Percentiles rank a stretch among this genome's conserved stretches.
phyloP scores from a whole-genome alignment of 2,329 filamentous ascomycete genomes.

The Coleophoma crateriformis region DNA sequence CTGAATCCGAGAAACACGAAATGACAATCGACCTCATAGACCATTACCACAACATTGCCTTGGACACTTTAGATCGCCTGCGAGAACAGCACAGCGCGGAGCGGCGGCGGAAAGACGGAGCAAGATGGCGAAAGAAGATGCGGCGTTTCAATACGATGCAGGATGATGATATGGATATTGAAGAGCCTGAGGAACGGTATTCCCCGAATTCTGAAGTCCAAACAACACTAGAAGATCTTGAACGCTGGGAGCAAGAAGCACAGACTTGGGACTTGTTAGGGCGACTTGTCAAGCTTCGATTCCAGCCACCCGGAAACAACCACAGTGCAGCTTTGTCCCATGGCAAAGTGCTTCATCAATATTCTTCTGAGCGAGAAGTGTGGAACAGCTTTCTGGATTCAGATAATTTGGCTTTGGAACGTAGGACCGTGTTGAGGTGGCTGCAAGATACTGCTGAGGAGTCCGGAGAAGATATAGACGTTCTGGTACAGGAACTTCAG shows the following conservation, averaged over 20 bases:
- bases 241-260: constrained; percentile 72
- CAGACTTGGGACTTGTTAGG: constrained; percentile 87
- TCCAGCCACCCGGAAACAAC: constrained; percentile 32
- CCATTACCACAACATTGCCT: constrained; percentile 55
- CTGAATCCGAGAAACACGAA: constrained; percentile 49
- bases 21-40: constrained; percentile 65
- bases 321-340: constrained; percentile 13
- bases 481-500: constrained; percentile 71
- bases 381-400: constrained; percentile 72
- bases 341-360: constrained; percentile 35
- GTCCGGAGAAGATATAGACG: constrained; percentile 65
- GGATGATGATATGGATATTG: constrained; percentile 28
- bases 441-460: constrained; percentile 70
- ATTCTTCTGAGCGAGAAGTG: constrained; percentile 54
- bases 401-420: constrained; percentile 70
- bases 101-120: constrained; percentile 20
- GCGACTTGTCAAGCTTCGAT: constrained; percentile 56
- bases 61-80: constrained; percentile 36
- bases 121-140: constrained; percentile 29
- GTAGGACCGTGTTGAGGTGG: constrained; percentile 78
- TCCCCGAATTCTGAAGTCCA: constrained; percentile 11
- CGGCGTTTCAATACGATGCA: constrained; percentile 21
- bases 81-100: constrained; percentile 31
- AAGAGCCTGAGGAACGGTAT: constrained; percentile 50
- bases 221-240: constrained; percentile 42